Conservation (phyloP, 352 stramenopile species). For the Phytophthora tubulina region DNA sequence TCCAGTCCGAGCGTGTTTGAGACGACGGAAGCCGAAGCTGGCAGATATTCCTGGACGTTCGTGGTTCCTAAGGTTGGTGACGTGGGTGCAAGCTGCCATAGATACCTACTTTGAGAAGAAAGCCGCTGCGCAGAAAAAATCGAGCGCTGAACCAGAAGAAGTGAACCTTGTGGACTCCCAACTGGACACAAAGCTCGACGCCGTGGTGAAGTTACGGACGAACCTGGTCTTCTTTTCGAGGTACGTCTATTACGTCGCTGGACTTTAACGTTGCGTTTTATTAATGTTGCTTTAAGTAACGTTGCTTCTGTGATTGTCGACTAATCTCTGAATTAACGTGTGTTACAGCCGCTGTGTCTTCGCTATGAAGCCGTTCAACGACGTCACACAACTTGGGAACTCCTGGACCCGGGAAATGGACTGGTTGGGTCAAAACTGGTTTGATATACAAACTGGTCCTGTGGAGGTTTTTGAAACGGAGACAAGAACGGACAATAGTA, state of each 20-base stretch:
- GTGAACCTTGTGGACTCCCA: background rate
- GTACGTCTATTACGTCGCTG: background rate
- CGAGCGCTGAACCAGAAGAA: background rate
- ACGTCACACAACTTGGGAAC: background rate
- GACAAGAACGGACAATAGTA: background rate
- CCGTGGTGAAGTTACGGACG: background rate
- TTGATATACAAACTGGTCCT: background rate
- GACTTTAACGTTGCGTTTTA: no score
- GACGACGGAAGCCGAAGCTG: background rate
- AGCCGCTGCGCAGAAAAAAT: background rate
- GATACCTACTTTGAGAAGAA: background rate
- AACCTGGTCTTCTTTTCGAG: background rate
- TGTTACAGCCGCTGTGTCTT: background rate
- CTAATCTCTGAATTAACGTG: background rate
- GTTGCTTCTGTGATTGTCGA: background rate
- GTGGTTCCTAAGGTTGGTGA: background rate
- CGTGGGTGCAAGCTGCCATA: background rate
- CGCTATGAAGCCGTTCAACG: conserved; percentile 3
- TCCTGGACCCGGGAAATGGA: background rate
- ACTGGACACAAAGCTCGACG: background rate
- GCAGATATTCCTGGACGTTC: background rate
- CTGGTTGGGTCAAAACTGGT: background rate
- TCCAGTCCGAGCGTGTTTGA: conserved; percentile 2
- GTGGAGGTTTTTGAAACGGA: background rate
- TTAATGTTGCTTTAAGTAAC: background rate